Percentiles rank a stretch among this genome's conserved stretches.
Conservation (phyloP, 306 rosid genomes). For the Oxytropis ochrocephala region DNA sequence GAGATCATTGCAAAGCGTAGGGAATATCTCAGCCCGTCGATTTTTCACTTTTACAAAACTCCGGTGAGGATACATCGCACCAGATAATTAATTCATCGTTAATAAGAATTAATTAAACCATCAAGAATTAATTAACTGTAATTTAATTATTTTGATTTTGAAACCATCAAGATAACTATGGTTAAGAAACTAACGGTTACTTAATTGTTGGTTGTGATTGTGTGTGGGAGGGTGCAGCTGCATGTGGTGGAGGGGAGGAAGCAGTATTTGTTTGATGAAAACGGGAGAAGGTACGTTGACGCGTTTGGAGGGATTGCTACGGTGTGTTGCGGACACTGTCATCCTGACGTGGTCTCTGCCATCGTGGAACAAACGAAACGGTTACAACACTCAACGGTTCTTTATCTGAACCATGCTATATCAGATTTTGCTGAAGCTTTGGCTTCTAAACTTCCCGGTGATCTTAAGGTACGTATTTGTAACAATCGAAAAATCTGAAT, state of each 20-base stretch:
- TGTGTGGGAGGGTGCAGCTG: slow-evolving; percentile 37
- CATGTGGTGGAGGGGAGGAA: slow-evolving; percentile 75
- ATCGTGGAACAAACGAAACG: slow-evolving; percentile 60
- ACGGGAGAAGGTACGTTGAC: slow-evolving; percentile 77
- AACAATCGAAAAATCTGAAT: too few species aligned
- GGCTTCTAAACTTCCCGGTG: slow-evolving; percentile 73
- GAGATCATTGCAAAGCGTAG: slow-evolving; percentile 74
- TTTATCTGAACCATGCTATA: slow-evolving; percentile 68
- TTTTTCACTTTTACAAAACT: slow-evolving; percentile 48
- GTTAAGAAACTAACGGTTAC: not conserved
- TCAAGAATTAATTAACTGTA: not conserved
- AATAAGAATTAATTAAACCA: not conserved
- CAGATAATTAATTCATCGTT: slow-evolving; percentile 5
- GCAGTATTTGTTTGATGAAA: slow-evolving; percentile 86
- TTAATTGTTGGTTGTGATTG: not conserved
- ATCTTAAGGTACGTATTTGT: slow-evolving; percentile 59
- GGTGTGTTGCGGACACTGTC: slow-evolving; percentile 95
- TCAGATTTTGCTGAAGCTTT: slow-evolving; percentile 87
- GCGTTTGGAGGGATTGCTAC: slow-evolving; percentile 96
- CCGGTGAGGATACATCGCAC: slow-evolving; percentile 49
- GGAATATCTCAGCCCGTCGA: slow-evolving; percentile 75
- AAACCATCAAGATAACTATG: not conserved
- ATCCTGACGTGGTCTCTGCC: slow-evolving; percentile 85
- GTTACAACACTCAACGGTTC: slow-evolving; percentile 80
- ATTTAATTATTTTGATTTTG: not conserved